A percentile compares a stretch with the other conserved stretches of the same genome.
Conservation (phyloP, 768 basidiomycete genomes). For the Leccinum disarticulatum region DNA sequence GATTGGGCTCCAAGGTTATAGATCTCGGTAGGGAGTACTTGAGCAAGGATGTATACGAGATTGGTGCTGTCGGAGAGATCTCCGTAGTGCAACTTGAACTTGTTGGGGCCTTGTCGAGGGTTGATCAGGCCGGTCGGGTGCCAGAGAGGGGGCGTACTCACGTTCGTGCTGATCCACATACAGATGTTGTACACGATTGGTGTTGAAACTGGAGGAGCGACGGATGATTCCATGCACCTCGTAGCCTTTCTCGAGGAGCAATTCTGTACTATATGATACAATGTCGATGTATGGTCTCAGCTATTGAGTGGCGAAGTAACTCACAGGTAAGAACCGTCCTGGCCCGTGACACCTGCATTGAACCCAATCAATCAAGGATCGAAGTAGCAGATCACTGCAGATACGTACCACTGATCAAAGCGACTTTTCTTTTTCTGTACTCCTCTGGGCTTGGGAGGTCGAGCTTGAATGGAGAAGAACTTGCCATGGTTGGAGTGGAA, state of each 20-base stretch:
- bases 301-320: slow-evolving; percentile 26
- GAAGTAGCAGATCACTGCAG: not conserved
- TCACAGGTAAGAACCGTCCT: slow-evolving; percentile 94
- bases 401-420: slow-evolving; percentile 79
- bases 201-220: slow-evolving; percentile 98
- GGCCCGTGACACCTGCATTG: slow-evolving; percentile 83
- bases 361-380: slow-evolving; percentile 9
- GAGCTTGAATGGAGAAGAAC: slow-evolving; percentile 40
- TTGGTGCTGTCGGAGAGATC: slow-evolving; percentile 96
- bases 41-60: slow-evolving; percentile 93
- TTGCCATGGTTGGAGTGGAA: slow-evolving; percentile 16
- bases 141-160: slow-evolving; percentile 37
- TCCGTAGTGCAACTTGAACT: slow-evolving; percentile 86
- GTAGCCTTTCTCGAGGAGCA: slow-evolving; percentile 85
- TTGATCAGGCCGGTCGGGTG: slow-evolving; percentile 4
- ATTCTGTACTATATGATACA: slow-evolving; percentile 61
- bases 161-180: slow-evolving; percentile 93
- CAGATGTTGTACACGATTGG: slow-evolving; percentile 89
- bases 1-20: slow-evolving; percentile 98
- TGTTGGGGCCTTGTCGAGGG: slow-evolving; percentile 54
- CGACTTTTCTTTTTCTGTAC: slow-evolving; percentile 89
- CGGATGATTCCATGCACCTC: slow-evolving; percentile 95
- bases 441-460: slow-evolving; percentile 73
- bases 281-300: slow-evolving; percentile 7
- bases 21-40: slow-evolving; percentile 92